A percentile compares a stretch with the other conserved stretches of the same genome.
Conservation (phyloP, 306 rosid genomes). For the Medicago ruthenica region DNA sequence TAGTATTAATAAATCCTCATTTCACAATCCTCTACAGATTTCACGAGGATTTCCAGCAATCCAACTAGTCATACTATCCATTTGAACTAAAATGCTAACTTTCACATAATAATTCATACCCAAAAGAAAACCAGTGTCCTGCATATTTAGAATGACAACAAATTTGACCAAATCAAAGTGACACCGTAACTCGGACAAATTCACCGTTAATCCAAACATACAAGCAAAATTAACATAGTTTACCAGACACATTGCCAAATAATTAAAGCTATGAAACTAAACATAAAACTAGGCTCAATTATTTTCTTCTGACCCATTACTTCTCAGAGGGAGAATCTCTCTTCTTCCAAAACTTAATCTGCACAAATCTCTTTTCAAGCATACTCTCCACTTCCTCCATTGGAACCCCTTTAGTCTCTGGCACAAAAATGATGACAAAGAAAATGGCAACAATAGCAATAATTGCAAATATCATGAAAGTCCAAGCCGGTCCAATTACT, state of each 20-base stretch:
- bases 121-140: conserved; percentile 12
- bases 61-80: conserved; percentile 33
- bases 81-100: conserved; percentile 30
- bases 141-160: background rate
- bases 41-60: conserved; percentile 33
- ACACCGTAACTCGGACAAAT: background rate
- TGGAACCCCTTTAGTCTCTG: conserved; percentile 72
- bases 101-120: conserved; percentile 22
- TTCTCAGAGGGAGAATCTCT: conserved; percentile 37
- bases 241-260: conserved; percentile 1
- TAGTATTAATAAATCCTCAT: conserved; percentile 26
- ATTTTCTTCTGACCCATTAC: background rate
- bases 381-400: conserved; percentile 70
- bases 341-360: conserved; percentile 62
- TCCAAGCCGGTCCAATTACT: conserved; percentile 61
- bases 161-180: background rate
- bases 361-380: conserved; percentile 61
- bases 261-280: conserved; percentile 24
- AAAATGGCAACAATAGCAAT: conserved; percentile 55
- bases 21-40: conserved; percentile 18
- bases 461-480: conserved; percentile 63
- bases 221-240: background rate
- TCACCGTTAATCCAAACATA: background rate
- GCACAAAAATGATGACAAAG: conserved; percentile 64
- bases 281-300: conserved; percentile 8